phyloP scores from a whole-genome alignment of 495 filamentous ascomycete species.

The Aspergillus kassunensis region DNA sequence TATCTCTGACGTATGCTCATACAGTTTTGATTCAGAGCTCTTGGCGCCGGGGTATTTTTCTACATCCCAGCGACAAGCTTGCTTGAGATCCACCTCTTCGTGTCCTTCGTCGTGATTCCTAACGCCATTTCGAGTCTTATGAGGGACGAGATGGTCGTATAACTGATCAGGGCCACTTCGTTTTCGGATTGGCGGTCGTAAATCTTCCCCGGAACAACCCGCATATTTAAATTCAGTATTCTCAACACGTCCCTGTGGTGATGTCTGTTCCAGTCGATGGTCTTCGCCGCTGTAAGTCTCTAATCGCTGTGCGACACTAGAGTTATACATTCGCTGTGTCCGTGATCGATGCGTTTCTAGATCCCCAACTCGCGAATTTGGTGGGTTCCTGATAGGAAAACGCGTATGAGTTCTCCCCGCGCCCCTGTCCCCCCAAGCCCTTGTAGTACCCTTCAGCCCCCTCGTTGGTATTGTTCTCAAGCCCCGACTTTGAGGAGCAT shows the following conservation, averaged over 20 bases:
- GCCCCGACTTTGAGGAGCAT: slow-evolving; percentile 38
- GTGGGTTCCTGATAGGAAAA: slow-evolving; percentile 16
- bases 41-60: slow-evolving; percentile 10
- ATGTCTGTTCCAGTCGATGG: neutral
- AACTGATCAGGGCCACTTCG: neutral
- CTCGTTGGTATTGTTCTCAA: slow-evolving; percentile 26
- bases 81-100: neutral
- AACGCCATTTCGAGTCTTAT: neutral
- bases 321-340: slow-evolving; percentile 31
- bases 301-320: slow-evolving; percentile 22
- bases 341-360: slow-evolving; percentile 20
- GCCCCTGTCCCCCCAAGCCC: slow-evolving; percentile 17
- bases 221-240: neutral
- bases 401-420: slow-evolving; percentile 9
- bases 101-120: neutral
- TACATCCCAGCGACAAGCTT: neutral
- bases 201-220: neutral
- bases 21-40: slow-evolving; percentile 9
- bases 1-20: slow-evolving; percentile 14
- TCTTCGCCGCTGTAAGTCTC: slow-evolving; percentile 15
- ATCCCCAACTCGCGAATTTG: slow-evolving; percentile 13
- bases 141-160: neutral
- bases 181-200: neutral
- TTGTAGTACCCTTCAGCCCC: slow-evolving; percentile 9
- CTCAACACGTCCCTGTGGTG: neutral